Conservation (phyloP, 2,329 filamentous ascomycete species). For the Aureobasidium sp. region DNA sequence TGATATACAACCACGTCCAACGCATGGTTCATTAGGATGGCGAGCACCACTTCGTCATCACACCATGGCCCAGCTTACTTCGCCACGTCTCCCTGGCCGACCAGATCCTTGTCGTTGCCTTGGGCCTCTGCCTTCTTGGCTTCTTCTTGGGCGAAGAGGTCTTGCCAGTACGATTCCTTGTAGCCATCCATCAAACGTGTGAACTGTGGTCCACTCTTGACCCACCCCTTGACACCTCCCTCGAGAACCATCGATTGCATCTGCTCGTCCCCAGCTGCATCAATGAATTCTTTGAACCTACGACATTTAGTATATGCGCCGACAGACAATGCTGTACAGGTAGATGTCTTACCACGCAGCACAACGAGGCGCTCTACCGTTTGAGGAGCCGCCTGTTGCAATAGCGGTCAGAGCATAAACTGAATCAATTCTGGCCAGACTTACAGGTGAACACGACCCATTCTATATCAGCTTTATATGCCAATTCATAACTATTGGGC, state of each 20-base stretch:
- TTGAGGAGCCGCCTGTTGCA: constrained; percentile 18
- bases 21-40: constrained; percentile 1
- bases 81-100: constrained; percentile 12
- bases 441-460: constrained; percentile 41
- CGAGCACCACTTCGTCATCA: constrained; percentile 2
- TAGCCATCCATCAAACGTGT: constrained; percentile 36
- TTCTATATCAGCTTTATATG: constrained; percentile 38
- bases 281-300: constrained; percentile 16
- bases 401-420: background rate
- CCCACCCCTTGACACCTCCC: constrained; percentile 41
- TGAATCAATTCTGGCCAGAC: constrained; percentile 22
- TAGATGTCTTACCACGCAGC: constrained; percentile 30
- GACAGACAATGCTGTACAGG: background rate
- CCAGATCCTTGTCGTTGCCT: constrained; percentile 5
- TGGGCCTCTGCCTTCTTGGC: constrained; percentile 16
- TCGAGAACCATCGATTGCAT: constrained; percentile 38
- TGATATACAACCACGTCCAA: constrained; percentile 3
- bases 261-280: constrained; percentile 30
- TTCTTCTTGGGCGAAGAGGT: constrained; percentile 29
- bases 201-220: constrained; percentile 35
- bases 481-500: constrained; percentile 31
- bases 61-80: background rate
- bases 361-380: constrained; percentile 29
- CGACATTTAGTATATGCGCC: background rate
- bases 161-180: constrained; percentile 36